Base-by-base conservation (phyloP, 1,284 basidiomycete genomes). In the Cronartium quercuum region DNA sequence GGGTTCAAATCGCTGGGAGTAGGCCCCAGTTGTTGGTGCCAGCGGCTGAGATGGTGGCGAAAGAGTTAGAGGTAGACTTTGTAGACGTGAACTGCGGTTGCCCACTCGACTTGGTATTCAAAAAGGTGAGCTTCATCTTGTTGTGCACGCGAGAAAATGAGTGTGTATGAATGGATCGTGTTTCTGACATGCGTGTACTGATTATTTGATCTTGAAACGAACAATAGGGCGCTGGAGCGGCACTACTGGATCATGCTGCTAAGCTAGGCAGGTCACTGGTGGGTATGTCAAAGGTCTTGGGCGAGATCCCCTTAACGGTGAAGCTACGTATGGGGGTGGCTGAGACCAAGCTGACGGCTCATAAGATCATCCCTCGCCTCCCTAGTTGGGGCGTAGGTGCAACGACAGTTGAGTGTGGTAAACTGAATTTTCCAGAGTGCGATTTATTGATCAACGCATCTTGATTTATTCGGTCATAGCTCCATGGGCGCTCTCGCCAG, bases 31-130 rank as follows among this genome's bases (percentile, higher is more conserved):
- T 87, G 2, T 85, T 95, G 44, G 89, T 94, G 0, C 88, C 92
- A 0, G 88, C 89, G 0, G 92, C 94, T 0, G 95, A 98, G 81
- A 85, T 90, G 7, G 85, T 98, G 6, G 29, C 29, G 9, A 6
- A 37, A 1, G 29, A 79, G 0, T 83, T 84, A 10, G 86, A 87
- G 29, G 82, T 95, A 37, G 92, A 96, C 81, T 96, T 95, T 80
- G 91, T 95, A 12, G 95, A 98, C 79, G 84, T 98, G 78, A 98
- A 98, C 81, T 92, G 92, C 82, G 95, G 95, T 3, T 98, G 95
- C 82, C 95, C 95, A 2, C 98, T 98, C 78, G 95, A 98, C 82
- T 84, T 98, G 62, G 91, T 62, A 5, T 62, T 62, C 18, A 62
- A 62, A 62, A 62, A 40, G 40, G 37, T 64, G 10, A n/a, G 1